Evolutionary conservation across 108 stramenopile species (phyloP).

Genomic region (Schizochytrium sp.): DNA sequence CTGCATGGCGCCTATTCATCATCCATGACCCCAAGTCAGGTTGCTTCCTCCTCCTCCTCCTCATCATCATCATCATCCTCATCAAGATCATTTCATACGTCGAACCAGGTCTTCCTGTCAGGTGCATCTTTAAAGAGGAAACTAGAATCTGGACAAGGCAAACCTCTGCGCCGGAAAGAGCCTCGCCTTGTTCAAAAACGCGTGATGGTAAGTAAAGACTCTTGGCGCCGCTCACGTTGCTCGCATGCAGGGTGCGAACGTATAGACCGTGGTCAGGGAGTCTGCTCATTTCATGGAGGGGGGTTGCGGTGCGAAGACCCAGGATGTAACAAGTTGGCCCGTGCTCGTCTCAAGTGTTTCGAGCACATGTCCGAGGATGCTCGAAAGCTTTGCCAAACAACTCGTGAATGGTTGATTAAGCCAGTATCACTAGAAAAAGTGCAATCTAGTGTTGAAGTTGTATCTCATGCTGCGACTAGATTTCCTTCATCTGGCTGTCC

Average conservation of each 20-base stretch:
- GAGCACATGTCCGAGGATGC: not conserved
- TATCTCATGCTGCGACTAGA: too few relatives aligned
- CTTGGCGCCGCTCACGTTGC: constrained; percentile 19
- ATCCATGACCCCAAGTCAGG: too few relatives aligned
- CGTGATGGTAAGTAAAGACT: not conserved
- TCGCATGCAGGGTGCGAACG: constrained; percentile 17
- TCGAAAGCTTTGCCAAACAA: not conserved
- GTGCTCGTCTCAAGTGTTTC: not conserved
- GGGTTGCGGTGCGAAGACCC: not conserved
- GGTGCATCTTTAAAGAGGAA: not conserved
- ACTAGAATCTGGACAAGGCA: not conserved
- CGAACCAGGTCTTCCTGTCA: too few relatives aligned
- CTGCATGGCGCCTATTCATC: too few relatives aligned
- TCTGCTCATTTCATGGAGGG: not conserved
- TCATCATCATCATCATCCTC: too few relatives aligned
- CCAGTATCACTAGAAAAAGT: too few relatives aligned
- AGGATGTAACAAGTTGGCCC: not conserved
- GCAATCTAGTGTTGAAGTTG: too few relatives aligned
- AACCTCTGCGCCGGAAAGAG: not conserved
- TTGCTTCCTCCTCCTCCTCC: too few relatives aligned
- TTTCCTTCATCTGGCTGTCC: too few relatives aligned
- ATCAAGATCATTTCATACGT: too few relatives aligned
- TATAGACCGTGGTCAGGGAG: not conserved
- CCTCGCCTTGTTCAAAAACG: not conserved
- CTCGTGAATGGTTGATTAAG: not conserved